Evolutionary conservation across 345 rosid species (phyloP).

Genomic region (Capsella bursapastoris): DNA sequence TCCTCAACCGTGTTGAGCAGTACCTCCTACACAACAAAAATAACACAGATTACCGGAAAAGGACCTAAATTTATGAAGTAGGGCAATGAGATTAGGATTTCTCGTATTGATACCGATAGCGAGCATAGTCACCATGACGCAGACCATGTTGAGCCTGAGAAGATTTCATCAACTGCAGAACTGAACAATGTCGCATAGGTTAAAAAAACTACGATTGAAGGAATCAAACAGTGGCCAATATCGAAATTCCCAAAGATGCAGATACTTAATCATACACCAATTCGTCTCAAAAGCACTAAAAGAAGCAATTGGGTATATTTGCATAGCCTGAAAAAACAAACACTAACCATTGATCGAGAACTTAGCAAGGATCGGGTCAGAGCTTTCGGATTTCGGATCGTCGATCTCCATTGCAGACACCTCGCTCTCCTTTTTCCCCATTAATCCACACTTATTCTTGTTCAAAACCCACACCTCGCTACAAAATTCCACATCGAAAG

Average conservation of each 20-base stretch:
- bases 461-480: not conserved
- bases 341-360: conserved; percentile 79
- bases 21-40: conserved; percentile 70
- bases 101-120: conserved; percentile 64
- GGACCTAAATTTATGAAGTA: not conserved
- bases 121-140: conserved; percentile 93
- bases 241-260: conserved; percentile 26
- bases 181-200: conserved; percentile 46
- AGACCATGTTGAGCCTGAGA: conserved; percentile 98
- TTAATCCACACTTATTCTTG: conserved; percentile 31
- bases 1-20: conserved; percentile 93
- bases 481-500: too few species aligned
- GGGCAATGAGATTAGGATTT: conserved; percentile 21
- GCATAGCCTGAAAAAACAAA: not conserved
- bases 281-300: not conserved
- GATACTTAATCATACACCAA: conserved; percentile 7
- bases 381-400: conserved; percentile 53
- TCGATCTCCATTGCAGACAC: conserved; percentile 76
- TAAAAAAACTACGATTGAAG: conserved; percentile 1
- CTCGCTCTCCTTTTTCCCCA: conserved; percentile 58
- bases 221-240: conserved; percentile 12
- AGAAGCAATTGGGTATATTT: not conserved
- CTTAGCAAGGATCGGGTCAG: conserved; percentile 66
- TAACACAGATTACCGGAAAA: conserved; percentile 31
- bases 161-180: conserved; percentile 84